These are phyloP conservation scores for Blastomyces gilchristii DNA, from an alignment of 2,329 filamentous ascomycete genomes.

Conservation along the genomic window DNA sequence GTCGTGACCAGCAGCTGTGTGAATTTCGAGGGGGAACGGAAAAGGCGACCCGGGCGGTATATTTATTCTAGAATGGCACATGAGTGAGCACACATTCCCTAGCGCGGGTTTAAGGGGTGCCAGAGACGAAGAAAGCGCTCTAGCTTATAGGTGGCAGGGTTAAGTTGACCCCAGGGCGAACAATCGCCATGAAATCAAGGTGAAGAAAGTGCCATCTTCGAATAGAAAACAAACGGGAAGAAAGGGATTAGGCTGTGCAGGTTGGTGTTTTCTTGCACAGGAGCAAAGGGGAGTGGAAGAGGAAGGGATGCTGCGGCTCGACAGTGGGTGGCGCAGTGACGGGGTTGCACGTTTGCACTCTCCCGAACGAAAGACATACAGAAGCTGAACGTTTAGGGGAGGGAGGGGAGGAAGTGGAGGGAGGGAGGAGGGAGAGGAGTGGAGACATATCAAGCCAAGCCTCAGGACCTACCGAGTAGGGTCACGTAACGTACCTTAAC, in stretches of 20 bases:
- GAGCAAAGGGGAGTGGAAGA: neutral
- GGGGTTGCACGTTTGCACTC: neutral
- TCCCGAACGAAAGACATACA: neutral
- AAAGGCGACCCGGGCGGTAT: neutral
- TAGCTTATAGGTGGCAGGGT: neutral
- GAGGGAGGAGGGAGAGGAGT: neutral
- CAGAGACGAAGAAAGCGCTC: neutral
- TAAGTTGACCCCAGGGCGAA: neutral
- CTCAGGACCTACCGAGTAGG: neutral
- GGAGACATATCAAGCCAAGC: neutral
- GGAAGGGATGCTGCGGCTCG: neutral
- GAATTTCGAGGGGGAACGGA: neutral
- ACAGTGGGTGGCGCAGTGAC: neutral
- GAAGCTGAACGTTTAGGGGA: neutral
- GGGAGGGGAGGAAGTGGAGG: too few species aligned
- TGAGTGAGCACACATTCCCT: neutral
- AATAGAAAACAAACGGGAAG: too few species aligned
- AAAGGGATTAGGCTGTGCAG: neutral
- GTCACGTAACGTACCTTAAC: slow-evolving; percentile 6
- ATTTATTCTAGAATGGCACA: neutral
- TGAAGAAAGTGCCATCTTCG: neutral
- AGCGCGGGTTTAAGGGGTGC: neutral
- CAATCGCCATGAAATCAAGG: neutral
- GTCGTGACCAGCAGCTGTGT: slow-evolving; percentile 8
- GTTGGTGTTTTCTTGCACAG: neutral